Evolutionary conservation across 1,139 yeast genomes (phyloP).

Genomic region (Tardiomyces digboiensis): DNA sequence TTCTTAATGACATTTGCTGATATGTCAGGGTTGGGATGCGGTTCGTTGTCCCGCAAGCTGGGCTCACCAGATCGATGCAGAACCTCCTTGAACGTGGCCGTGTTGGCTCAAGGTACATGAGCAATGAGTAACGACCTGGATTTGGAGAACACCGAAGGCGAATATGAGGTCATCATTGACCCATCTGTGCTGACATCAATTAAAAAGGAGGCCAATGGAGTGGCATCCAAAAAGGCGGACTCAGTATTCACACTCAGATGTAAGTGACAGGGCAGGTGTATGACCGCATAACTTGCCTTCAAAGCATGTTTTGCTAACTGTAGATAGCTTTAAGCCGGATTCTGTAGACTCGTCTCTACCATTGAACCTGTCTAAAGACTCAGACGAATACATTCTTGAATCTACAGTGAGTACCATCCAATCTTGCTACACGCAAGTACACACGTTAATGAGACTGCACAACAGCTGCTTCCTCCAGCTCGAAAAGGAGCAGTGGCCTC

Average conservation of each 20-base stretch:
- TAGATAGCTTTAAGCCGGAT: constrained; percentile 17
- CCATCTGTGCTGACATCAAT: not conserved
- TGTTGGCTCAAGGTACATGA: too few species aligned
- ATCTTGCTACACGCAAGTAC: not conserved
- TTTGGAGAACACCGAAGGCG: not conserved
- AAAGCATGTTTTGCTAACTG: not conserved
- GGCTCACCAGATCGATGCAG: too few species aligned
- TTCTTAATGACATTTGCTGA: too few species aligned
- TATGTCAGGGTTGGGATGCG: too few species aligned
- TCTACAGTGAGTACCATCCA: not conserved
- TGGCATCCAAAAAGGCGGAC: not conserved
- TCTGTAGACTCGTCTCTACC: constrained; percentile 13
- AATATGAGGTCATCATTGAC: not conserved
- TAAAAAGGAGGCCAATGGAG: not conserved
- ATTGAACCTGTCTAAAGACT: constrained; percentile 10
- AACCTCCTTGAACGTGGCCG: too few species aligned
- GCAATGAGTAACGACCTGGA: not conserved
- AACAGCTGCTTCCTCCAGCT: too few species aligned
- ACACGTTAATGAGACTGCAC: too few species aligned
- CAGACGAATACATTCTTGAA: constrained; percentile 16
- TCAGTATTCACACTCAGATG: not conserved
- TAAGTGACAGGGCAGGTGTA: not conserved
- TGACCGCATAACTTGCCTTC: too few species aligned
- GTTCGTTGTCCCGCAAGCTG: too few species aligned
- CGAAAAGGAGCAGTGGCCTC: too few species aligned